Percentiles rank a stretch among this genome's conserved stretches.
Conservation (phyloP, 805 yeast genomes). For the Pichia rugopelliculosa region DNA sequence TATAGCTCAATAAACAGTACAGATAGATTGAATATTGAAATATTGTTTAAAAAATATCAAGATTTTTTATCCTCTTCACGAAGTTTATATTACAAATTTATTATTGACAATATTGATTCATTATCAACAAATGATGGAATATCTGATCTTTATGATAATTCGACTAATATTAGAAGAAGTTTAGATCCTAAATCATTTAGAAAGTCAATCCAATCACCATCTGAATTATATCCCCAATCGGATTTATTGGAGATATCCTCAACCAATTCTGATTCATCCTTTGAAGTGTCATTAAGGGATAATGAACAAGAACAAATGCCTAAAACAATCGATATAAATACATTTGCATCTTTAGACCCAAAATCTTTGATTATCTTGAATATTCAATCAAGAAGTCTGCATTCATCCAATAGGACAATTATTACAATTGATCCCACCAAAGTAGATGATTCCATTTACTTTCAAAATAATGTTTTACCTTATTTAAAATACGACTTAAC, state of each 20-base stretch:
- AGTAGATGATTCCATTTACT: background rate
- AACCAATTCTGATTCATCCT: background rate
- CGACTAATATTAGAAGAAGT: background rate
- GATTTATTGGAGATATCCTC: background rate
- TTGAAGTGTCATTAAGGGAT: background rate
- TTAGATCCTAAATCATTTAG: background rate
- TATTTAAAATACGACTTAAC: background rate
- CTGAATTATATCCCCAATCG: conserved; percentile 6
- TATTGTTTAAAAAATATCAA: background rate
- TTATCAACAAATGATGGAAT: background rate
- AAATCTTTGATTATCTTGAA: background rate
- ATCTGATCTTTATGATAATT: background rate
- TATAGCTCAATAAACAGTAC: background rate
- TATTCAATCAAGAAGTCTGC: conserved; percentile 4
- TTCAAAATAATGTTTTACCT: conserved; percentile 4
- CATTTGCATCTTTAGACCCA: conserved; percentile 1
- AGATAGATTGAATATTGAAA: conserved; percentile 3
- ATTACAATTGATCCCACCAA: background rate
- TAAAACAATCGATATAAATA: background rate
- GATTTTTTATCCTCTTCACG: background rate
- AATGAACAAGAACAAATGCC: background rate
- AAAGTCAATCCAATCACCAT: background rate
- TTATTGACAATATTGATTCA: background rate
- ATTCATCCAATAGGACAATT: conserved; percentile 1
- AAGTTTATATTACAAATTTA: background rate